A percentile compares a stretch with the other conserved stretches of the same genome.
These are phyloP conservation scores for Penicillium goetzii DNA, from an alignment of 495 filamentous ascomycete genomes.

Conservation along the genomic window DNA sequence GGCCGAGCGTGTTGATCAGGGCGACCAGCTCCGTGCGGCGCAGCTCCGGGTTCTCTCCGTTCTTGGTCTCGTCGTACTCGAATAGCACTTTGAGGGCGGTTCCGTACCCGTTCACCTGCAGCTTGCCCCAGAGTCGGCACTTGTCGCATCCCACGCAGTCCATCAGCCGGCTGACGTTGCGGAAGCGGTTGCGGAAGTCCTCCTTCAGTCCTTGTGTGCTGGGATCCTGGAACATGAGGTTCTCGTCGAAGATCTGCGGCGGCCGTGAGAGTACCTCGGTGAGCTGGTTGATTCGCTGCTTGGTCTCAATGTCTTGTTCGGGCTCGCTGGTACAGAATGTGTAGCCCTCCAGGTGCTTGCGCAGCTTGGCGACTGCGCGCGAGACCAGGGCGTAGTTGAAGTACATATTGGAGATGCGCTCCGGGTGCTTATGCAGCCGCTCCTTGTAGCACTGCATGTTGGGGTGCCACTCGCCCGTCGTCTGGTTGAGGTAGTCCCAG, in stretches of 20 bases:
- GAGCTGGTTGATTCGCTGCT: slow-evolving; percentile 74
- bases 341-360: slow-evolving; percentile 78
- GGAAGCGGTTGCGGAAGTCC: slow-evolving; percentile 95
- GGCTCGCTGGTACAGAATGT: slow-evolving; percentile 91
- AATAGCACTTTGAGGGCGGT: slow-evolving; percentile 95
- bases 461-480: slow-evolving; percentile 90
- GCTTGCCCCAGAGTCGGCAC: slow-evolving; percentile 95
- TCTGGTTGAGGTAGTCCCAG: slow-evolving; percentile 95
- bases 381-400: slow-evolving; percentile 97
- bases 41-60: slow-evolving; percentile 72
- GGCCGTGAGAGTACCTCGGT: slow-evolving; percentile 65
- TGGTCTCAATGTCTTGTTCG: slow-evolving; percentile 75
- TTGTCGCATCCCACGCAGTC: slow-evolving; percentile 99
- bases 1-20: slow-evolving; percentile 88
- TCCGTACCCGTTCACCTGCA: slow-evolving; percentile 95
- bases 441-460: slow-evolving; percentile 88
- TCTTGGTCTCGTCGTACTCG: slow-evolving; percentile 84
- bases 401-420: slow-evolving; percentile 95
- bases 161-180: slow-evolving; percentile 95
- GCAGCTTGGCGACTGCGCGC: slow-evolving; percentile 89
- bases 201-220: slow-evolving; percentile 81
- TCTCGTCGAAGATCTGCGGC: slow-evolving; percentile 89
- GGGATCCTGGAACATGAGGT: slow-evolving; percentile 79
- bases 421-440: slow-evolving; percentile 79
- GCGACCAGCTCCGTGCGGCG: slow-evolving; percentile 91